These are phyloP conservation scores for Psilocybe sp. DNA, from an alignment of 768 basidiomycete genomes.

Conservation along the genomic window DNA sequence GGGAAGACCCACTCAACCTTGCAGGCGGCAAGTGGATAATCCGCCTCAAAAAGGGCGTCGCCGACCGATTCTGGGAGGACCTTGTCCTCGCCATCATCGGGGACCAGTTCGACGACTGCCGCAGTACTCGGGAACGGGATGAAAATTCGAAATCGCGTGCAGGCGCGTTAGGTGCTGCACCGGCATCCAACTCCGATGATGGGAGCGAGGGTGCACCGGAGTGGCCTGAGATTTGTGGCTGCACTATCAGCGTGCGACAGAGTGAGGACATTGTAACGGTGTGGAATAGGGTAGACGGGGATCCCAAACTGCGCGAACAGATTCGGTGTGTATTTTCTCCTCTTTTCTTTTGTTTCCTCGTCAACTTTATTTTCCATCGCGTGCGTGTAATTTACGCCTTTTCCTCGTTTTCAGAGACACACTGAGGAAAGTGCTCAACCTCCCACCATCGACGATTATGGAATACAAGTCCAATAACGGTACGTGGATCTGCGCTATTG, in stretches of 20 bases:
- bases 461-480: conserved; percentile 96
- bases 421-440: conserved; percentile 69
- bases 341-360: neutral
- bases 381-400: neutral
- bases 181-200: conserved; percentile 33
- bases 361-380: conserved; percentile 4
- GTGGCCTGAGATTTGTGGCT: conserved; percentile 88
- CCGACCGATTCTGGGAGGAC: conserved; percentile 91
- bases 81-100: conserved; percentile 84
- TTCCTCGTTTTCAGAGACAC: conserved; percentile 57
- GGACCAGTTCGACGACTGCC: conserved; percentile 82
- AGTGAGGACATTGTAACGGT: conserved; percentile 92
- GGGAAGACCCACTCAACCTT: conserved; percentile 92
- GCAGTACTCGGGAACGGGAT: conserved; percentile 3
- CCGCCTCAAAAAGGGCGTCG: conserved; percentile 85
- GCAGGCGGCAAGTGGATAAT: conserved; percentile 95
- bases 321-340: conserved; percentile 60
- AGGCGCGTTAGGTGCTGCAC: conserved; percentile 26
- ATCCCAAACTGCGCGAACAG: conserved; percentile 71
- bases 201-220: conserved; percentile 41
- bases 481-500: conserved; percentile 24
- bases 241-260: conserved; percentile 90
- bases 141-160: conserved; percentile 15
- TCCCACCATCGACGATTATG: conserved; percentile 78
- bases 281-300: conserved; percentile 86